Base-by-base conservation (phyloP, 306 rosid genomes). In the Alnus glutinosa region DNA sequence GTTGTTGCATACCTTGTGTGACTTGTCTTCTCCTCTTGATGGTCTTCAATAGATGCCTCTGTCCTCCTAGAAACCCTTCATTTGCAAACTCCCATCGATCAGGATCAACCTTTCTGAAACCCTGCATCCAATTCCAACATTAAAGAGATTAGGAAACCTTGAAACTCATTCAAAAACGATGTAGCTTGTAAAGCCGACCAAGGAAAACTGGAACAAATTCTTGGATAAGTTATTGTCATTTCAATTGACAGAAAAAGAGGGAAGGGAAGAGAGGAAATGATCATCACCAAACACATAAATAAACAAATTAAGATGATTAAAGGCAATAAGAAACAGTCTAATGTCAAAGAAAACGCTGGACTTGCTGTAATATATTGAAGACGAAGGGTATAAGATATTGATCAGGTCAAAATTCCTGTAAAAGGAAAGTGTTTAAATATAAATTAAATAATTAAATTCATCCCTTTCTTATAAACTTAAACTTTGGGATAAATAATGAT, bases 41-140 rank as follows among this genome's bases (percentile, higher is more conserved):
- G 7, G 88, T 93, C 88, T 83, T 96, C 79, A 96, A 75, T 34
- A 93, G 73, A 39, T 89, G 87, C 77, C 76, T 87, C 83, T 96
- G 98, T 37, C 98, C 99, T 30, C 92, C 94, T 30, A 96, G 83
- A 80, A 96, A 96, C 52, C 99, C 98, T 77, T 91, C 94, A 46
- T 96, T 91, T 2, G 98, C 99, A 30, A 96, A 96, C 74, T 96
- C 99, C 99, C 98, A 96, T 61, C 96, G 81, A 80, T 96, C 99
- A 3, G 97, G 94, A 87, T 96, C 99, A 73, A 96, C 84, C 82
- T 96, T 96, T 34, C 92, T 89, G 71, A 96, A 96, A 47, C 99
- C 99, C 99, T 96, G 88, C 71, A 83, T 36, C 16, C 73, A 78
- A 46, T 42, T 68, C 9, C 39, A 15, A 37, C 16, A 61, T 19